Percentiles rank a stretch among this genome's conserved stretches.
Evolutionary conservation across 345 rosid species (phyloP).

Genomic region (Dovyalis caffra): DNA sequence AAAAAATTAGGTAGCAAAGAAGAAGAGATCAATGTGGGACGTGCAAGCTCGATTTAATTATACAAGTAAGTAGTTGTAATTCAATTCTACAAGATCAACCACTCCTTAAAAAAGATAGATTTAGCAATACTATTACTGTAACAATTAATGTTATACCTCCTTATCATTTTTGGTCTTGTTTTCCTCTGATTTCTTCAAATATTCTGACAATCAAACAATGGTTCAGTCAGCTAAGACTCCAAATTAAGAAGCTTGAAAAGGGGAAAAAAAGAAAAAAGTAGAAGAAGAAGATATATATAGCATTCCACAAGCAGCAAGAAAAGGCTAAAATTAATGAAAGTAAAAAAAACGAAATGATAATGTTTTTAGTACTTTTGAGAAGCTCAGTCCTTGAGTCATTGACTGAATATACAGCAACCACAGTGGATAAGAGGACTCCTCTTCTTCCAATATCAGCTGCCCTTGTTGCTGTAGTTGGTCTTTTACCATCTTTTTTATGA

Average conservation of each 20-base stretch:
- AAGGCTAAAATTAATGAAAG: background rate
- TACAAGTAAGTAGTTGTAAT: background rate
- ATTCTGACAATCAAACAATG: slow-evolving; percentile 39
- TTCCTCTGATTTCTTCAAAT: slow-evolving; percentile 80
- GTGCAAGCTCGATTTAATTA: no score
- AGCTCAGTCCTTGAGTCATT: slow-evolving; percentile 54
- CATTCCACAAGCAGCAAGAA: no score
- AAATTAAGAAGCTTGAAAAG: background rate
- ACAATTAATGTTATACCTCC: slow-evolving; percentile 46
- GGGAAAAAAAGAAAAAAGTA: no score
- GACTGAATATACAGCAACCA: slow-evolving; percentile 49
- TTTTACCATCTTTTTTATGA: slow-evolving; percentile 45
- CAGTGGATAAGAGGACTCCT: slow-evolving; percentile 50
- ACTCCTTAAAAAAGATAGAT: background rate
- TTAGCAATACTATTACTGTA: background rate
- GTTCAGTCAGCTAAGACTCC: background rate
- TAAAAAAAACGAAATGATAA: background rate
- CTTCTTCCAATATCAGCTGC: slow-evolving; percentile 47
- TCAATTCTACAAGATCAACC: background rate
- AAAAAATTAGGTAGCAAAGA: no score
- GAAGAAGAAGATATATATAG: background rate
- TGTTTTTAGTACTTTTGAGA: slow-evolving; percentile 50
- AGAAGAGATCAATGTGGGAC: no score
- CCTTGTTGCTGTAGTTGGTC: slow-evolving; percentile 5
- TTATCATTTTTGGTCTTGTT: slow-evolving; percentile 81